Percentiles rank a stretch among this genome's conserved stretches.
phyloP scores from a whole-genome alignment of 2,329 filamentous ascomycete species.

The Lecanoromycetidae sp. region DNA sequence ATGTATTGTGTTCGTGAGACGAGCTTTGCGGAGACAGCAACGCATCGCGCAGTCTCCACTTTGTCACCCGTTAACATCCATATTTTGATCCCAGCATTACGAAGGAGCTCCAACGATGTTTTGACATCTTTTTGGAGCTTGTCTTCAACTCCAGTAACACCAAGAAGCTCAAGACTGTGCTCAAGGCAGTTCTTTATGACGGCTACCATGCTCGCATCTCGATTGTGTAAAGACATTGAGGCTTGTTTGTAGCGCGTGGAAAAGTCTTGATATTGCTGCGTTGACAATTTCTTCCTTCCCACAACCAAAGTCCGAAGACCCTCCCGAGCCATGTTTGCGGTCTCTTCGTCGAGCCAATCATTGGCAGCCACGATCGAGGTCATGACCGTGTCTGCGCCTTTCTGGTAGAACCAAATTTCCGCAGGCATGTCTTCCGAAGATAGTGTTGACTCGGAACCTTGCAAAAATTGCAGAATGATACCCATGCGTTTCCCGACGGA shows the following conservation, averaged over 20 bases:
- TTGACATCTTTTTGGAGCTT: conserved; percentile 94
- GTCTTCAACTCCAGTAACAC: conserved; percentile 97
- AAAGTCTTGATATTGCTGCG: conserved; percentile 71
- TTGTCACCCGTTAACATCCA: conserved; percentile 99
- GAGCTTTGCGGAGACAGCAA: conserved; percentile 87
- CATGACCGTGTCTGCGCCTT: conserved; percentile 98
- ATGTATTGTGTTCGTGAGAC: conserved; percentile 92
- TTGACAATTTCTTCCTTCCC: conserved; percentile 74
- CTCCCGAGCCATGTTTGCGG: conserved; percentile 98
- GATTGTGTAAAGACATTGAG: conserved; percentile 63
- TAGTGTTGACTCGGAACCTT: conserved; percentile 40
- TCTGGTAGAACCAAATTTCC: conserved; percentile 98
- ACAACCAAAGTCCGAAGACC: conserved; percentile 88
- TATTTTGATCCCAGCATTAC: conserved; percentile 96
- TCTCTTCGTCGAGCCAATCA: conserved; percentile 98
- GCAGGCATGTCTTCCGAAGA: conserved; percentile 42
- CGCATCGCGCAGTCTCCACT: conserved; percentile 91
- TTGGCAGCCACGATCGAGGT: conserved; percentile 86
- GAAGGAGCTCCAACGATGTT: conserved; percentile 80
- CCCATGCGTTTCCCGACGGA: conserved; percentile 98
- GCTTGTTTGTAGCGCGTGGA: conserved; percentile 62
- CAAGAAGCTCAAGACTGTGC: conserved; percentile 76
- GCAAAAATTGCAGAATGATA: conserved; percentile 78
- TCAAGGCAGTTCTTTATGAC: conserved; percentile 75
- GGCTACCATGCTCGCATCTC: conserved; percentile 69